Evolutionary conservation across 164 flowering plant genomes (phyloP).

Genomic region (Magnolia kwangsiensis): DNA sequence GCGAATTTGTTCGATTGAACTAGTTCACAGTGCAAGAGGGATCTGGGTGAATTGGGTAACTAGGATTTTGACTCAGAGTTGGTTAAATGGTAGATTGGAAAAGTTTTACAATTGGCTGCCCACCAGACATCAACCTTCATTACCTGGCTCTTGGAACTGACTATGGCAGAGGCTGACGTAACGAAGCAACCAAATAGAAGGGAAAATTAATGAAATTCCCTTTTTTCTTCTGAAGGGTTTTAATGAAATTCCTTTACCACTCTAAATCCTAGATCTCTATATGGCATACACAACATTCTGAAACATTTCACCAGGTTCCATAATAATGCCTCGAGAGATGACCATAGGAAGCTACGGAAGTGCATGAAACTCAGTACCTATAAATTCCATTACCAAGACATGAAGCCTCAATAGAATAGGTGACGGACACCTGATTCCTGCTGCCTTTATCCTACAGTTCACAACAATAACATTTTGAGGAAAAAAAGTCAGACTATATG

Average conservation of each 20-base stretch:
- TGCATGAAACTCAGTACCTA: constrained; percentile 45
- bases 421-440: constrained; percentile 90
- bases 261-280: not conserved
- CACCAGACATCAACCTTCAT: too few relatives aligned
- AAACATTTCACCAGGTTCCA: not conserved
- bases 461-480: not conserved
- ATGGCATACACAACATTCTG: not conserved
- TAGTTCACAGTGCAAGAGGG: too few relatives aligned
- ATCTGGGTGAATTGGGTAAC: too few relatives aligned
- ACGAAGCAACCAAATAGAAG: not conserved
- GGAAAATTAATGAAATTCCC: not conserved
- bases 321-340: not conserved
- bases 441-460: constrained; percentile 68
- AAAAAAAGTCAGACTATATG: not conserved
- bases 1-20: too few relatives aligned
- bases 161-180: not conserved
- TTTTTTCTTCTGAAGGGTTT: too few relatives aligned
- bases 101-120: too few relatives aligned
- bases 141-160: too few relatives aligned
- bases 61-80: too few relatives aligned
- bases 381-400: constrained; percentile 98
- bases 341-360: not conserved
- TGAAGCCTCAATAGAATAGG: constrained; percentile 75
- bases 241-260: not conserved
- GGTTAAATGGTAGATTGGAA: too few relatives aligned